These are phyloP conservation scores for Linderniella brevidens DNA, from an alignment of 257 asterid genomes.

Conservation along the genomic window DNA sequence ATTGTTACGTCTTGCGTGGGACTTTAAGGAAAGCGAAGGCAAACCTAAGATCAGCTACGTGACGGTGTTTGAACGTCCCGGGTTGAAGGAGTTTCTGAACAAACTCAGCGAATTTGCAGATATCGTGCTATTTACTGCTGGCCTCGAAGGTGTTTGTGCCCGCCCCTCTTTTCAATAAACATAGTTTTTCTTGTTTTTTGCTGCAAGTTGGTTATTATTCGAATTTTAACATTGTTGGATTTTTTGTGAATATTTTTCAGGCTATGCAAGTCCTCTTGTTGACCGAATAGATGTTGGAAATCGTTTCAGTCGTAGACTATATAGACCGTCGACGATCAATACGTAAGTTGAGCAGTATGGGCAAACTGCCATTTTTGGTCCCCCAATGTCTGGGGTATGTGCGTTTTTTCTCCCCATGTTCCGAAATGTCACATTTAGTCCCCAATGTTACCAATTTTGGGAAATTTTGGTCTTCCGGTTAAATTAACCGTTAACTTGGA, in stretches of 20 bases:
- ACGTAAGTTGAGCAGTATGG: no score
- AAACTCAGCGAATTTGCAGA: conserved; percentile 82
- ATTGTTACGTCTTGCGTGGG: conserved; percentile 7
- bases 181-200: conserved; percentile 1
- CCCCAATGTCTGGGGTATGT: no score
- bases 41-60: conserved; percentile 84
- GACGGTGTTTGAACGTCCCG: conserved; percentile 93
- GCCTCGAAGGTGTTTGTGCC: conserved; percentile 65
- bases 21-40: conserved; percentile 53
- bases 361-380: no score
- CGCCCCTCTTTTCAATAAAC: no score
- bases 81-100: conserved; percentile 55
- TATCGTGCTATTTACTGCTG: conserved; percentile 85
- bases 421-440: no score
- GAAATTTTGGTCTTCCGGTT: no score
- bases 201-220: no score
- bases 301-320: conserved; percentile 41
- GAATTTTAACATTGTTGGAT: not conserved
- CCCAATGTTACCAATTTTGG: no score
- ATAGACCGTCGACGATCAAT: conserved; percentile 58
- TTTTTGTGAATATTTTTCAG: conserved; percentile 14
- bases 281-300: conserved; percentile 52
- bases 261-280: conserved; percentile 70
- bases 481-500: no score
- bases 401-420: no score